Percentiles rank a stretch among this genome's conserved stretches.
Evolutionary conservation across 192 early-diverging fungal genomes (phyloP).

Genomic region (Coemansia erecta): DNA sequence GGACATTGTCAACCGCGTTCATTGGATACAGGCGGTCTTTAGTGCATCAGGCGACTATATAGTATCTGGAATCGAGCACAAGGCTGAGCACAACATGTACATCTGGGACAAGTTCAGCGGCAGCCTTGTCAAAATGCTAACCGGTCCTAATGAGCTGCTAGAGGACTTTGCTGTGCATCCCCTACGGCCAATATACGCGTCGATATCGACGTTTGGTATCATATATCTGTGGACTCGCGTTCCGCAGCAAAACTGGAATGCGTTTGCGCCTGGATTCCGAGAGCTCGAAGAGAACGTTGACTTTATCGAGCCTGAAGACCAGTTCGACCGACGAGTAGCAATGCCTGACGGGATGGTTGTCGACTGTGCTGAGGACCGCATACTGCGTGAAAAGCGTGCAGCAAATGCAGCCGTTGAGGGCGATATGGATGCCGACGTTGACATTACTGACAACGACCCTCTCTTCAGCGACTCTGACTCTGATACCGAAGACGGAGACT

Average conservation of each 20-base stretch:
- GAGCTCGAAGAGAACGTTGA: constrained; percentile 95
- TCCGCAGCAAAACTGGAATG: constrained; percentile 76
- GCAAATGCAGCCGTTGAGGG: constrained; percentile 3
- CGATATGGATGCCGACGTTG: constrained; percentile 27
- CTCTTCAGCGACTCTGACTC: constrained; percentile 51
- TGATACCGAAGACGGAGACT: constrained; percentile 34
- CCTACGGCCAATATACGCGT: constrained; percentile 74
- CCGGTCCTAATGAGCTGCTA: constrained; percentile 82
- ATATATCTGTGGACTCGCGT: constrained; percentile 92
- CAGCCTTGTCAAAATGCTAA: constrained; percentile 84
- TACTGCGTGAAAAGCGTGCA: constrained; percentile 9
- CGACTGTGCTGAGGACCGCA: constrained; percentile 22
- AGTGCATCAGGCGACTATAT: constrained; percentile 89
- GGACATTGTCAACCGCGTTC: constrained; percentile 86
- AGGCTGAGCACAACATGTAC: constrained; percentile 91
- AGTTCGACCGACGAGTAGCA: constrained; percentile 69
- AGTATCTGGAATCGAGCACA: constrained; percentile 74
- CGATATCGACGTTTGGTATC: constrained; percentile 75
- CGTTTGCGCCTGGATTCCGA: constrained; percentile 90
- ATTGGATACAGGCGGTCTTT: constrained; percentile 88
- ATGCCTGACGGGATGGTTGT: constrained; percentile 13
- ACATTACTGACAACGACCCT: constrained; percentile 47
- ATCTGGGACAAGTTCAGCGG: constrained; percentile 86
- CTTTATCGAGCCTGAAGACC: constrained; percentile 89
- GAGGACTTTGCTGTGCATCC: constrained; percentile 85